These are phyloP conservation scores for Omphalea diandra DNA, from an alignment of 441 rosid species.

Conservation along the genomic window DNA sequence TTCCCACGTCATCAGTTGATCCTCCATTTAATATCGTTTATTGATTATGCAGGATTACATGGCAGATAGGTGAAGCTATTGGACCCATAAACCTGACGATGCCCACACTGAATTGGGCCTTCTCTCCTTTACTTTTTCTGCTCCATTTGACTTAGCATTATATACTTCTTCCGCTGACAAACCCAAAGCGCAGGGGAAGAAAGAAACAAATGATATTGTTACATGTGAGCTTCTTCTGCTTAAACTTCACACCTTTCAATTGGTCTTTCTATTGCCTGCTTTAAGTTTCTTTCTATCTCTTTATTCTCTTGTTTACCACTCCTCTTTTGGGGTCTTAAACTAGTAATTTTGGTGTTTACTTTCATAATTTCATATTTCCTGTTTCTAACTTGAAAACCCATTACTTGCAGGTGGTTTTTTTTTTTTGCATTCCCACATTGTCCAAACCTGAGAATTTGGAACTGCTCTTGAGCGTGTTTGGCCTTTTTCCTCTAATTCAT, in stretches of 20 bases:
- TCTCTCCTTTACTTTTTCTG: too few relatives aligned
- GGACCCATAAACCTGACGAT: neutral
- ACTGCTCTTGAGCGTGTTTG: neutral
- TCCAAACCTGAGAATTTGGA: neutral
- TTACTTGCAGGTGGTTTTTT: constrained; percentile 5
- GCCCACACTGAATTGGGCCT: constrained; percentile 5
- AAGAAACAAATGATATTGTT: neutral
- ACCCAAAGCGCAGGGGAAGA: neutral
- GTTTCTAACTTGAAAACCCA: neutral
- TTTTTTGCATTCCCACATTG: neutral
- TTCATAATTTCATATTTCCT: neutral
- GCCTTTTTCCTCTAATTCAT: neutral
- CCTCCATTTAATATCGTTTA: neutral
- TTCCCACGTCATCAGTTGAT: neutral
- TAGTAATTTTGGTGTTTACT: neutral
- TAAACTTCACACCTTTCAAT: neutral
- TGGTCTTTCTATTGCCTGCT: neutral
- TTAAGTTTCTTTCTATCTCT: neutral
- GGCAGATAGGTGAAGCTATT: neutral
- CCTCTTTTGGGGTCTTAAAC: neutral
- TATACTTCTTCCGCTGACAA: neutral
- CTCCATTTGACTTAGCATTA: neutral
- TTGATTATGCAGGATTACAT: neutral
- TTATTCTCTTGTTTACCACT: neutral
- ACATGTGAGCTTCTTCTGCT: neutral